Percentiles rank a stretch among this genome's conserved stretches.
Evolutionary conservation across 2,329 filamentous ascomycete species (phyloP).

Genomic region (Penicillium sp.): DNA sequence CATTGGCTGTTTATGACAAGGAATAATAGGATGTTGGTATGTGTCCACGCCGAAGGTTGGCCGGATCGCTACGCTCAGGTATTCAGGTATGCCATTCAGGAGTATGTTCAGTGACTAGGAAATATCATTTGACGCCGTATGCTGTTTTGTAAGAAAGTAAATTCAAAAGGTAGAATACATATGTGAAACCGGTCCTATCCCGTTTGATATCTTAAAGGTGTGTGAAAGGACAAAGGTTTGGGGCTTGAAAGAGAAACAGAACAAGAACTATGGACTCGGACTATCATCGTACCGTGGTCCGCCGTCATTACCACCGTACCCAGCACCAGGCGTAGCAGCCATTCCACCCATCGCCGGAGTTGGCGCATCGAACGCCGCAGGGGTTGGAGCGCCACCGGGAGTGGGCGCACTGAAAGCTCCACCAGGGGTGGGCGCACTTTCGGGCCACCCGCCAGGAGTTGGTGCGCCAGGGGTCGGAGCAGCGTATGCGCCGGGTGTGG

Average conservation of each 20-base stretch:
- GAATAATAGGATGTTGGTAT: neutral
- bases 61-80: neutral
- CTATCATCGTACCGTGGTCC: conserved; percentile 39
- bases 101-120: neutral
- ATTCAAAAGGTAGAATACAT: conserved; percentile 19
- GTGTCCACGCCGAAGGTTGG: neutral
- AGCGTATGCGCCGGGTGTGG: conserved; percentile 52
- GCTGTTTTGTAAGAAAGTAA: conserved; percentile 12
- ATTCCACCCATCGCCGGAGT: conserved; percentile 39
- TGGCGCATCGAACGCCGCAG: conserved; percentile 38
- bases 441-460: conserved; percentile 41
- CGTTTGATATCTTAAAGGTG: conserved; percentile 12
- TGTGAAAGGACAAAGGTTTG: conserved; percentile 12
- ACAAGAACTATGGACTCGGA: conserved; percentile 30
- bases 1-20: neutral
- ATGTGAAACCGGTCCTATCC: conserved; percentile 14
- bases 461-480: conserved; percentile 64
- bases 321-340: conserved; percentile 34
- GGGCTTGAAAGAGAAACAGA: conserved; percentile 10
- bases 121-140: neutral
- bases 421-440: conserved; percentile 38
- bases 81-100: neutral
- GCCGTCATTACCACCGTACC: conserved; percentile 33
- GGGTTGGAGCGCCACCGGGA: conserved; percentile 28
- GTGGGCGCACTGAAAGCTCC: conserved; percentile 41